Conservation (phyloP, 768 basidiomycete genomes). For the Phylloporus rhodoxanthus region DNA sequence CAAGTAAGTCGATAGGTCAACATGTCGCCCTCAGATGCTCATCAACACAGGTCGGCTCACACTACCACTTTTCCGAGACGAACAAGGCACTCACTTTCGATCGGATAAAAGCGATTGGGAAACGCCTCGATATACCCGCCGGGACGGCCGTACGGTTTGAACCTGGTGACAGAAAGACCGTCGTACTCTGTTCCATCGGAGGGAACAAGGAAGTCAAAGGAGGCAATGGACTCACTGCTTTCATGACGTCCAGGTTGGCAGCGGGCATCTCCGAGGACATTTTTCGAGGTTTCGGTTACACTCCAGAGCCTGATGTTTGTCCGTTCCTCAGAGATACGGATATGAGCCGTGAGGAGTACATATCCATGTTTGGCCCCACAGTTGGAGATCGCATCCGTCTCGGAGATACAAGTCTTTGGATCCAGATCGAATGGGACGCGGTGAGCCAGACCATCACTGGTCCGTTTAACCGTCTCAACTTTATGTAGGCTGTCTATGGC, state of each 20-base stretch:
- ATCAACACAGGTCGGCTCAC: constrained; percentile 70
- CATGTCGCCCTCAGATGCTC: background rate
- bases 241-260: constrained; percentile 44
- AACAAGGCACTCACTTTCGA: constrained; percentile 81
- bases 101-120: constrained; percentile 72
- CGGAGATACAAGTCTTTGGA: constrained; percentile 87
- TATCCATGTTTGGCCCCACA: constrained; percentile 94
- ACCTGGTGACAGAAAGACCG: constrained; percentile 83
- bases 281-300: constrained; percentile 59
- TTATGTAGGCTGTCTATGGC: constrained; percentile 71
- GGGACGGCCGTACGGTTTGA: constrained; percentile 97
- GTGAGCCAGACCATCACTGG: constrained; percentile 31
- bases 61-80: constrained; percentile 91
- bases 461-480: background rate
- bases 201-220: constrained; percentile 71
- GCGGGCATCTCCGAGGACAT: constrained; percentile 27
- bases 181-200: constrained; percentile 73
- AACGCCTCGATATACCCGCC: constrained; percentile 85
- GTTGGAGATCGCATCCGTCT: constrained; percentile 83
- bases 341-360: constrained; percentile 68
- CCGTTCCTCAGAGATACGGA: constrained; percentile 47
- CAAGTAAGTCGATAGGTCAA: constrained; percentile 48
- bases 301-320: constrained; percentile 56
- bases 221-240: constrained; percentile 55
- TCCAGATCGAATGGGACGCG: constrained; percentile 85